Conservation (phyloP, 2,329 filamentous ascomycete genomes). For the Diplodia mutila region DNA sequence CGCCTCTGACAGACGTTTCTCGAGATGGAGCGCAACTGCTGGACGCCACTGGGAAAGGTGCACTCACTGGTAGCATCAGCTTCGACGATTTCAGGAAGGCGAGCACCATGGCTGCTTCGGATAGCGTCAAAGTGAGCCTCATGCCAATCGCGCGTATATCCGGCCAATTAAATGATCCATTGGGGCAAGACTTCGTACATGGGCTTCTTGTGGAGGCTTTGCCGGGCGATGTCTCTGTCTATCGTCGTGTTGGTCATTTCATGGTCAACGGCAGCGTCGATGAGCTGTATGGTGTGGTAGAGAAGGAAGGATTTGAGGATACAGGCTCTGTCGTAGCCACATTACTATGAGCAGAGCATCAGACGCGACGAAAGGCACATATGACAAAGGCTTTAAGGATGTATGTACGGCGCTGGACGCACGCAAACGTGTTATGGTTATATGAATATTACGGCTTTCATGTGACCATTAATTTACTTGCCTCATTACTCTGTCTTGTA, state of each 20-base stretch:
- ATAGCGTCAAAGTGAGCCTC: background rate
- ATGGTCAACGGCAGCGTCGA: background rate
- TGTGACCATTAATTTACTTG: background rate
- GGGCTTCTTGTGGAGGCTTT: background rate
- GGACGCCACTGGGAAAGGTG: background rate
- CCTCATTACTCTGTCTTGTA: background rate
- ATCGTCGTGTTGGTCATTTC: background rate
- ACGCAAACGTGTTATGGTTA: background rate
- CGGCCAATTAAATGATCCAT: background rate
- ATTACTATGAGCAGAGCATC: background rate
- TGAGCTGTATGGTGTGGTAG: background rate
- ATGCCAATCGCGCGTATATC: background rate
- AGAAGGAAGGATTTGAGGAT: background rate
- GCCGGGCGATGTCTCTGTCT: background rate
- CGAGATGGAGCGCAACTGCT: background rate
- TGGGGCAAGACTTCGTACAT: background rate
- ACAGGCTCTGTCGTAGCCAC: background rate
- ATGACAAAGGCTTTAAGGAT: background rate
- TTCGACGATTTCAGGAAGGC: background rate
- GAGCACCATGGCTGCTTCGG: background rate
- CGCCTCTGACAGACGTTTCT: background rate
- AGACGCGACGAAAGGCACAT: no score
- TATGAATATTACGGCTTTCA: background rate
- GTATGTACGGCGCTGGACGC: background rate
- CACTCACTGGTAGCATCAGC: background rate